Evolutionary conservation across 352 stramenopile species (phyloP), one percentile per base, ranked within the genome.

Genomic region (Globisporangium radiosum): DNA sequence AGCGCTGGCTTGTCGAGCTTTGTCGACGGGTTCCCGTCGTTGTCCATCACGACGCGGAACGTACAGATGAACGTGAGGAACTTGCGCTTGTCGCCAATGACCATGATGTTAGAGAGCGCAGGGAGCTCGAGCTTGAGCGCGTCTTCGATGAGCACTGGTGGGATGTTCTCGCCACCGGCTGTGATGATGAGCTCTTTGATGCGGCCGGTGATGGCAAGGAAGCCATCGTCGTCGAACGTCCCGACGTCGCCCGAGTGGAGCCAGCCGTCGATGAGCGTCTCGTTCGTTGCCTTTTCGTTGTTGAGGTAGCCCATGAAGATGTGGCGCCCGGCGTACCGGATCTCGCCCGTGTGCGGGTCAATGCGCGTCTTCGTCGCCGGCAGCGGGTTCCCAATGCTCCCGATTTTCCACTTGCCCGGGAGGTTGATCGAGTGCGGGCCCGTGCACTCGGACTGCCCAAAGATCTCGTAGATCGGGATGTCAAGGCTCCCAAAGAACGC

Each of bases 151-250:
- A 89, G 63, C 40, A 93, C 86, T 6, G 92, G 90, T 6, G 93
- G 77, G 19, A 98, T 77, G 66, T 98, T 98, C 71, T 98, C 91
- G 36, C 93, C 89, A 38, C 91, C 90, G 5, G 90, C 88, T 7
- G 90, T 97, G 69, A 96, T 95, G 70, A 98, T 97, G 36, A 97
- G 75, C 69, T 98, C 91, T 68, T 98, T 98, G 69, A 98, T 96
- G 15, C 93, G 84, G 14, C 92, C 93, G 3, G 92, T 98, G 65
- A 98, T 95, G 15, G 63, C 70, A 48, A 97, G 64, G 65, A 98
- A 97, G n/a, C 92, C 82, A 52, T 90, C 80, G 14, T 85, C 66
- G 47, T 96, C 88, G 10, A 95, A 80, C 38, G 69, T 56, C 9
- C 82, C 92, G 15, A 96, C 79, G 59, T 98, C 94, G n/a, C 92